Evolutionary conservation across 2,329 filamentous ascomycete species (phyloP), one percentile per base, ranked within the genome.

Genomic region (Clonostachys rhizophaga): DNA sequence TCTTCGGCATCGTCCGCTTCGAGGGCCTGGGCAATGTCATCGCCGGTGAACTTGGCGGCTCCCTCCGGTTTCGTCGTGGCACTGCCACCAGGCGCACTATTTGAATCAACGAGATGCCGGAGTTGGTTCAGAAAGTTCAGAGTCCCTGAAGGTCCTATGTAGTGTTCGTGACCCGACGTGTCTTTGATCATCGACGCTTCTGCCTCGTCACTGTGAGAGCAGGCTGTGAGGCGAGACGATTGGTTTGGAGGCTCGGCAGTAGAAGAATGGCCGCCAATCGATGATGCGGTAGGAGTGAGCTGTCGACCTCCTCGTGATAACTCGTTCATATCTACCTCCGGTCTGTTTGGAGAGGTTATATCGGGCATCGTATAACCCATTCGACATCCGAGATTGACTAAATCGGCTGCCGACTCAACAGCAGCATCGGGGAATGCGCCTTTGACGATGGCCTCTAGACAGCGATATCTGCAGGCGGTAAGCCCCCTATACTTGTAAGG

Each of bases 61-160:
- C 42, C 40, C 17, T 35, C 44, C 12, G 44, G 18, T 12, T 34
- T 30, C 18, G 35, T 20, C 14, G 44, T 13, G 14, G 36, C 7
- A 17, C 18, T 40, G 11, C 7, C 5, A n/a, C 16, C n/a, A 12
- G 16, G 16, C 35, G 5, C 44, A 35, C 33, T 9, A 8, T 46
- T 30, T n/a, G n/a, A 13, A 4, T 61, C 49, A 6, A 65, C 49
- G 2, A 67, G 54, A n/a, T 59, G 50, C 3, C 65, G 60, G 2
- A 68, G 56, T 45, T 67, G 58, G 3, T 59, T 62, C 42, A 65
- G 53, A 43, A 68, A 68, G 47, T 62, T 60, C 13, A 67, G 56
- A 3, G 61, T 65, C 2, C 65, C 65, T 1, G 65, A 67, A 5
- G 64, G 65, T 1, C 65, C 65, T 24, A 67, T 66, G 40, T 66